phyloP scores from a whole-genome alignment of 768 basidiomycete genomes.

The Trametes coccinea region DNA sequence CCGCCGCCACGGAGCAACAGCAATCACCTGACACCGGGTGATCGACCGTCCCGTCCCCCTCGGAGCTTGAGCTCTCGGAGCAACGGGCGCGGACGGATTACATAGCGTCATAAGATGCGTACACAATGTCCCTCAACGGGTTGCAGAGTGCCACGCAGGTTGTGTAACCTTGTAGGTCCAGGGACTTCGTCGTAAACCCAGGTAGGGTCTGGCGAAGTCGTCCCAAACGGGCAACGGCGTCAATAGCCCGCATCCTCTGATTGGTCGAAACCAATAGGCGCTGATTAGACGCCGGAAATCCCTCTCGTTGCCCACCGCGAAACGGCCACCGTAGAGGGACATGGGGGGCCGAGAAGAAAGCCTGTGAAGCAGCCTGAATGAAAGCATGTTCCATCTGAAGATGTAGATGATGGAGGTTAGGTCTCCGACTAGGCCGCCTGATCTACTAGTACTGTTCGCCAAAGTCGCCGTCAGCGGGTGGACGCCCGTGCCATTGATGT shows the following conservation, averaged over 20 bases:
- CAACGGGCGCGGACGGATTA: neutral
- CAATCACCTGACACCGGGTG: slow-evolving; percentile 16
- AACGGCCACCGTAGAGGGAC: too few relatives aligned
- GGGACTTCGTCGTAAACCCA: neutral
- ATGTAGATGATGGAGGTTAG: too few relatives aligned
- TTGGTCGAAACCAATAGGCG: slow-evolving; percentile 15
- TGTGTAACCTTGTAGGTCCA: slow-evolving; percentile 18
- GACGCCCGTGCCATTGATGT: too few relatives aligned
- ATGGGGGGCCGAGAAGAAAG: too few relatives aligned
- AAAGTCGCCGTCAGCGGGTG: too few relatives aligned
- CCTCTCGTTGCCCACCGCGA: too few relatives aligned
- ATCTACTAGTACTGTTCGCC: too few relatives aligned
- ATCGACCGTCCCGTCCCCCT: neutral
- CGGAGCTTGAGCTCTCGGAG: neutral
- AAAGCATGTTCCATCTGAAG: too few relatives aligned
- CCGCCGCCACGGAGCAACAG: neutral
- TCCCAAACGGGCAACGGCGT: neutral
- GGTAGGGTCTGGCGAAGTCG: neutral
- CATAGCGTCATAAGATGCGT: slow-evolving; percentile 12
- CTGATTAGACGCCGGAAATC: too few relatives aligned
- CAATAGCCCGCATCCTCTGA: neutral
- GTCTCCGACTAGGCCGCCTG: too few relatives aligned
- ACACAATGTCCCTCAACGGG: neutral
- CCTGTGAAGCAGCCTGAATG: too few relatives aligned
- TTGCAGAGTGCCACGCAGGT: slow-evolving; percentile 1